phyloP scores from a whole-genome alignment of 371 early-diverging fungal genomes.

The Catenaria anguillulae region DNA sequence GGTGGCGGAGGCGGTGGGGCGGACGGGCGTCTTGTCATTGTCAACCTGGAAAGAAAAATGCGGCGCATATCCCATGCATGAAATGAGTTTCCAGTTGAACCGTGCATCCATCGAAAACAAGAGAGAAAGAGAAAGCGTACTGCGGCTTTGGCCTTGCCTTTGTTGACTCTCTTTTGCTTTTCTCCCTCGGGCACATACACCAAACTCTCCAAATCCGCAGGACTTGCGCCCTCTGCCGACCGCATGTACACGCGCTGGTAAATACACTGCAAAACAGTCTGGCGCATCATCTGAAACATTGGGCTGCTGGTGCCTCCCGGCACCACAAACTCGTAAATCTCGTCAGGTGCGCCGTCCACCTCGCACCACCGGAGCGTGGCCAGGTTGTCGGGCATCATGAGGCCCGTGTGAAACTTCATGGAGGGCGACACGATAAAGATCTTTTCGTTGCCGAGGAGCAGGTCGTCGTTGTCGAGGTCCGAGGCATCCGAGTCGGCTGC shows the following conservation, averaged over 20 bases:
- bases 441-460: slow-evolving; percentile 25
- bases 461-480: slow-evolving; percentile 18
- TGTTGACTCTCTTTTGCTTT: too few species aligned
- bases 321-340: slow-evolving; percentile 25
- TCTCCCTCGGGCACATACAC: too few species aligned
- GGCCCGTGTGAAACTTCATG: slow-evolving; percentile 23
- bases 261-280: slow-evolving; percentile 44
- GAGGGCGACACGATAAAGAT: slow-evolving; percentile 38
- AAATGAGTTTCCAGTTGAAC: too few species aligned
- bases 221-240: slow-evolving; percentile 32
- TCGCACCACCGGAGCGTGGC: slow-evolving; percentile 14
- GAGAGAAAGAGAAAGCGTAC: too few species aligned
- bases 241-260: slow-evolving; percentile 39
- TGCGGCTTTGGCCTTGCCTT: too few species aligned
- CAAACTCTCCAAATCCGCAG: slow-evolving; percentile 38
- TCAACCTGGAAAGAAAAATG: too few species aligned
- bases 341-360: slow-evolving; percentile 13
- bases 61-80: too few species aligned
- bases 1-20: too few species aligned
- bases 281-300: slow-evolving; percentile 1
- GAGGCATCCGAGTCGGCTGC: slow-evolving; percentile 18
- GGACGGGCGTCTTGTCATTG: too few species aligned
- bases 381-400: slow-evolving; percentile 13
- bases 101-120: too few species aligned
- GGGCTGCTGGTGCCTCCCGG: slow-evolving; percentile 22